These are phyloP conservation scores for Lomentospora prolificans DNA, from an alignment of 2,329 filamentous ascomycete species.

Conservation along the genomic window DNA sequence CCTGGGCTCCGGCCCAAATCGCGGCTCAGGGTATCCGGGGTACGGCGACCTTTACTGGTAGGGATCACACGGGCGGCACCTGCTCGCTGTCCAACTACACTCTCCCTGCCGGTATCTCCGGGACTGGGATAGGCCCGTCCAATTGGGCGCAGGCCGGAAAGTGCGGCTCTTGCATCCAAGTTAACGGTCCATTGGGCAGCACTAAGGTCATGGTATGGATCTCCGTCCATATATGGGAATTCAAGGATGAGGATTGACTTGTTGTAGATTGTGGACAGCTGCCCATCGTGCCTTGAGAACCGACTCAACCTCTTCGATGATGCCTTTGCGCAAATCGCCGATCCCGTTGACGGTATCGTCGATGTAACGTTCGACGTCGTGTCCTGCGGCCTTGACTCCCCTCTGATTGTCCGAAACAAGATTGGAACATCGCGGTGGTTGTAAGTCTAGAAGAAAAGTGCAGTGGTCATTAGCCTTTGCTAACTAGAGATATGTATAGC, in stretches of 20 bases:
- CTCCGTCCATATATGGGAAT: background rate
- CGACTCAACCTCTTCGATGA: conserved; percentile 11
- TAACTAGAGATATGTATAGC: conserved; percentile 5
- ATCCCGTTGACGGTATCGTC: conserved; percentile 10
- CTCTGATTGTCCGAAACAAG: conserved; percentile 12
- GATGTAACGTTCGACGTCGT: conserved; percentile 11
- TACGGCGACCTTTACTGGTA: conserved; percentile 10
- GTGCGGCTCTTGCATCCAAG: conserved; percentile 12
- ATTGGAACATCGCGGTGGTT: conserved; percentile 12
- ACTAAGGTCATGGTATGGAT: conserved; percentile 12
- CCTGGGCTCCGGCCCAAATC: background rate
- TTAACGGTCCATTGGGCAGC: conserved; percentile 10
- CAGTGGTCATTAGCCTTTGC: background rate
- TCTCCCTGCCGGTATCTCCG: conserved; percentile 11
- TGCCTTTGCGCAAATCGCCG: conserved; percentile 11
- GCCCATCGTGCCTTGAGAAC: conserved; percentile 11
- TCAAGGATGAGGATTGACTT: background rate
- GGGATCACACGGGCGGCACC: conserved; percentile 9
- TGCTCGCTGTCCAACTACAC: conserved; percentile 12
- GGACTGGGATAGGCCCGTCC: conserved; percentile 11
- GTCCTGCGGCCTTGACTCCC: conserved; percentile 9
- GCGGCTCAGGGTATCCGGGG: conserved; percentile 5
- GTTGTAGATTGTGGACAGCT: conserved; percentile 12
- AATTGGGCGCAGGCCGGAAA: conserved; percentile 12
- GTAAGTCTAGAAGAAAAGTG: conserved; percentile 4